These are phyloP conservation scores for Stachybotrys chartarum DNA, from an alignment of 2,329 filamentous ascomycete genomes.

Conservation along the genomic window DNA sequence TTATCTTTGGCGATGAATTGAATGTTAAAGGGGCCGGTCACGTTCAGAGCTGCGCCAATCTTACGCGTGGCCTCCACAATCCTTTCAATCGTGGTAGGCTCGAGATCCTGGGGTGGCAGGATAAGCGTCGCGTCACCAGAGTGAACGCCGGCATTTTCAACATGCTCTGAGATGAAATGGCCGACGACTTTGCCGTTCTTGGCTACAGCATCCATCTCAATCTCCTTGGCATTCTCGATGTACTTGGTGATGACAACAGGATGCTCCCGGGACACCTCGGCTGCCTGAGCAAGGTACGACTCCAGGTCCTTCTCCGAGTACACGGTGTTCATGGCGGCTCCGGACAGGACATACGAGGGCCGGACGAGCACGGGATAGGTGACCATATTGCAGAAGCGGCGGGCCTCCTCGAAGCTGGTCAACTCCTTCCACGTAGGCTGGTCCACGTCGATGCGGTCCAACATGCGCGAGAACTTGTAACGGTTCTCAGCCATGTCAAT, in stretches of 20 bases:
- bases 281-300: constrained; percentile 82
- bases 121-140: constrained; percentile 97
- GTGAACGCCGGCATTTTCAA: constrained; percentile 97
- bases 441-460: constrained; percentile 89
- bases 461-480: constrained; percentile 98
- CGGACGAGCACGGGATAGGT: constrained; percentile 91
- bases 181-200: constrained; percentile 83
- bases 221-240: constrained; percentile 98
- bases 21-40: constrained; percentile 97
- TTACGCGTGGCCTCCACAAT: constrained; percentile 95
- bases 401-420: constrained; percentile 88
- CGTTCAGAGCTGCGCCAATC: constrained; percentile 88
- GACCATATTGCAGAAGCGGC: constrained; percentile 78
- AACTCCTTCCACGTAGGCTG: constrained; percentile 98
- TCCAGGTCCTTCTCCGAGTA: constrained; percentile 92
- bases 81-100: constrained; percentile 77
- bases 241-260: constrained; percentile 99
- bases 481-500: constrained; percentile 96
- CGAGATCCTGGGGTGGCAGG: constrained; percentile 86
- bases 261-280: constrained; percentile 87
- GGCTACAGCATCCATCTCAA: constrained; percentile 98
- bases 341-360: constrained; percentile 93
- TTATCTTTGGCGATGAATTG: constrained; percentile 99
- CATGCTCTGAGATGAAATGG: constrained; percentile 97
- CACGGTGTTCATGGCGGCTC: constrained; percentile 98